These are phyloP conservation scores for Piromyces finnis DNA, from an alignment of 192 early-diverging fungal genomes.

Conservation along the genomic window DNA sequence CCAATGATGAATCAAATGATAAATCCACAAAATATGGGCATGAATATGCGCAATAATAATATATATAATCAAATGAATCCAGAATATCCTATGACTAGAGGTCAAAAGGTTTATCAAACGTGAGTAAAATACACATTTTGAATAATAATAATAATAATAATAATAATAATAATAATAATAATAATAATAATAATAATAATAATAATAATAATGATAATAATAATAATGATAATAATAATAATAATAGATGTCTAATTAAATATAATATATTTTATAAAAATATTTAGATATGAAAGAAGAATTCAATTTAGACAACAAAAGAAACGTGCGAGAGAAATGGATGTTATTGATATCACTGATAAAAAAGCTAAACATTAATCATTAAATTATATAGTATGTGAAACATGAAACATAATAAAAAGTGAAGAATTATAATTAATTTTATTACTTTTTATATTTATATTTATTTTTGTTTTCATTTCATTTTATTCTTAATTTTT, in stretches of 20 bases:
- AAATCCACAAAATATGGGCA: neutral
- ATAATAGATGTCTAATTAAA: too few relatives aligned
- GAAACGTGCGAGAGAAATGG: neutral
- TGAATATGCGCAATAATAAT: neutral
- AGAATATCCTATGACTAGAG: neutral
- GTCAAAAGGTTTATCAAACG: neutral
- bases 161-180: too few relatives aligned
- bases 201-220: too few relatives aligned
- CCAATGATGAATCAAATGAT: neutral
- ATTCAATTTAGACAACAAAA: neutral
- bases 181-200: too few relatives aligned
- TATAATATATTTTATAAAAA: too few relatives aligned
- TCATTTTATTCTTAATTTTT: too few relatives aligned
- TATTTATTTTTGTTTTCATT: too few relatives aligned
- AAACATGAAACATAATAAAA: too few relatives aligned
- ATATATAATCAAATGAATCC: neutral
- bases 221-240: too few relatives aligned
- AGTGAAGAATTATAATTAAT: too few relatives aligned
- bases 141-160: neutral
- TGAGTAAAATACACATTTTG: neutral
- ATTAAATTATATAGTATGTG: too few relatives aligned
- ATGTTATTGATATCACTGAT: neutral
- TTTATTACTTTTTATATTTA: too few relatives aligned
- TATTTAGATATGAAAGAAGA: neutral
- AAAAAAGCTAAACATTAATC: neutral